Conservation (phyloP, 1,284 basidiomycete species). For the Moniliophthora roreri region DNA sequence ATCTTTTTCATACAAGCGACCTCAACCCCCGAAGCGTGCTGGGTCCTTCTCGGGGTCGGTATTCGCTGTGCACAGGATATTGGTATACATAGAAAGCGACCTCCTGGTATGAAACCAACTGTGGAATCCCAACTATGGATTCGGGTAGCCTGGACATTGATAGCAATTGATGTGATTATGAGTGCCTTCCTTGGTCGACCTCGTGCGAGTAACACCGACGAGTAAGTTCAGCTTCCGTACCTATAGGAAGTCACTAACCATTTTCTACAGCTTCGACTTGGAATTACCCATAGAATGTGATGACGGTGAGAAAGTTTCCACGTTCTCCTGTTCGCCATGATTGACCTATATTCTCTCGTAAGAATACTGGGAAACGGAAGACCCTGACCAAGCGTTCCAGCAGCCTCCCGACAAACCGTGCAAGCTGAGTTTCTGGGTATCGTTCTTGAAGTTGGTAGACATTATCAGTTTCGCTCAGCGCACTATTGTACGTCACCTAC, state of each 20-base stretch:
- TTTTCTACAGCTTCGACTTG: constrained; percentile 13
- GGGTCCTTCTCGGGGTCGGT: constrained; percentile 10
- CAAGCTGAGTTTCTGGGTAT: constrained; percentile 57
- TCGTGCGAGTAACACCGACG: constrained; percentile 9
- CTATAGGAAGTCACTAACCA: background rate
- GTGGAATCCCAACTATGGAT: constrained; percentile 16
- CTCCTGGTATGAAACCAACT: constrained; percentile 1
- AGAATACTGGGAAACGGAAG: too few species aligned
- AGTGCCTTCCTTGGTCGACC: constrained; percentile 13
- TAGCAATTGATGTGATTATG: constrained; percentile 11
- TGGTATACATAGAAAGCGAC: constrained; percentile 11
- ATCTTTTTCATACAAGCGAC: constrained; percentile 10
- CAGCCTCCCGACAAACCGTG: too few species aligned
- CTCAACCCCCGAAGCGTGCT: constrained; percentile 3
- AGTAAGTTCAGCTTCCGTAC: constrained; percentile 9
- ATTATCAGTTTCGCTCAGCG: constrained; percentile 13
- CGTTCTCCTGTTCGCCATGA: too few species aligned
- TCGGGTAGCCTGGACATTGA: constrained; percentile 15
- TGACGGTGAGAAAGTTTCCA: too few species aligned
- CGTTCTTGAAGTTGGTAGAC: constrained; percentile 26
- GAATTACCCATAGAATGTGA: constrained; percentile 10
- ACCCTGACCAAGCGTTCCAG: too few species aligned
- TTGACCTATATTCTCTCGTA: too few species aligned
- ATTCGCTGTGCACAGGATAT: constrained; percentile 14
- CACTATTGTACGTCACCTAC: constrained; percentile 37